These are phyloP conservation scores for Phyllosticta ampelicida DNA, from an alignment of 2,329 filamentous ascomycete species.

Conservation along the genomic window DNA sequence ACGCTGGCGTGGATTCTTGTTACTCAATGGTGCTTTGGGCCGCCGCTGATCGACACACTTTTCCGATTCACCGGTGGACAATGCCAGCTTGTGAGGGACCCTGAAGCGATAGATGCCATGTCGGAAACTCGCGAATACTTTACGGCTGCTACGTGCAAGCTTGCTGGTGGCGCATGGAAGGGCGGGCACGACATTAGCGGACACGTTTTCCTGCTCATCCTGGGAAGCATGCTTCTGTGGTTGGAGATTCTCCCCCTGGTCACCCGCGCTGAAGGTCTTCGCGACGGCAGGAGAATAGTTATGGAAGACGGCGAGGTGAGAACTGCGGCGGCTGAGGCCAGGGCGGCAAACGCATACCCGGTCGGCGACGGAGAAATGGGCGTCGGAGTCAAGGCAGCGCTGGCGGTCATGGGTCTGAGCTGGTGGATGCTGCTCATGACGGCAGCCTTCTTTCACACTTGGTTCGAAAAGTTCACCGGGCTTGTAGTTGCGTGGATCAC, in stretches of 20 bases:
- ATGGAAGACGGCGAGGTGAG: conserved; percentile 54
- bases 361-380: conserved; percentile 24
- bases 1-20: conserved; percentile 75
- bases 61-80: conserved; percentile 82
- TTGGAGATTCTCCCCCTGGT: conserved; percentile 64
- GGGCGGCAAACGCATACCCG: conserved; percentile 15
- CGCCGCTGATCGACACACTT: conserved; percentile 76
- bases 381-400: conserved; percentile 43
- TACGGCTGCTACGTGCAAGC: conserved; percentile 71
- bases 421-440: conserved; percentile 99
- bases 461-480: conserved; percentile 74
- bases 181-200: conserved; percentile 97
- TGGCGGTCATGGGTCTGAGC: conserved; percentile 56
- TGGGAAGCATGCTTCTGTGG: conserved; percentile 70
- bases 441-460: conserved; percentile 95
- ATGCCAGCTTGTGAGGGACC: conserved; percentile 53
- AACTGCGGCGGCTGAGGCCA: conserved; percentile 32
- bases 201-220: conserved; percentile 83
- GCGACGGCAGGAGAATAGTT: conserved; percentile 55
- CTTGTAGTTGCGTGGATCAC: conserved; percentile 37
- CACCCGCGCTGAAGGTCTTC: conserved; percentile 34
- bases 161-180: conserved; percentile 70
- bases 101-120: conserved; percentile 37
- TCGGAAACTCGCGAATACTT: conserved; percentile 42
- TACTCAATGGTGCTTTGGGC: conserved; percentile 96